These are phyloP conservation scores for Phytophthora colocasiae DNA, from an alignment of 352 stramenopile species.

Conservation along the genomic window DNA sequence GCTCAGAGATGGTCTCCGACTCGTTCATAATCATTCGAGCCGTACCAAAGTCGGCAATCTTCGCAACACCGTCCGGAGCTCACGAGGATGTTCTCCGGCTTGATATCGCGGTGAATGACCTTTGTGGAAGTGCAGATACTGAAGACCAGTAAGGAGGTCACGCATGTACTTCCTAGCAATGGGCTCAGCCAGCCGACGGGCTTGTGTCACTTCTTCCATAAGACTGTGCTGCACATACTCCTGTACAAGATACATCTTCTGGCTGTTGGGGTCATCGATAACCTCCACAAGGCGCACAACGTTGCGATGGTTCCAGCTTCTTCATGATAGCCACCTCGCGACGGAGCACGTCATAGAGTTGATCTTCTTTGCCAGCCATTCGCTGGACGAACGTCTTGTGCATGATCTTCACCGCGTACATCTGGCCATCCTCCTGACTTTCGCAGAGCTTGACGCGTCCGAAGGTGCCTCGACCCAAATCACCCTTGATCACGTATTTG, in stretches of 20 bases:
- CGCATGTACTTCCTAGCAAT: conserved; percentile 89
- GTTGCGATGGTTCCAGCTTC: conserved; percentile 94
- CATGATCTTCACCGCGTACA: conserved; percentile 93
- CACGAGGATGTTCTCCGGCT: conserved; percentile 90
- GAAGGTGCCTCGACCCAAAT: conserved; percentile 92
- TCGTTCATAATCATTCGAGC: conserved; percentile 93
- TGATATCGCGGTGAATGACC: conserved; percentile 94
- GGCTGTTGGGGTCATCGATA: conserved; percentile 93
- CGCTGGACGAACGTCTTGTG: conserved; percentile 91
- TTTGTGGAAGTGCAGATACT: conserved; percentile 95
- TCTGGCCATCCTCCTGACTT: conserved; percentile 76
- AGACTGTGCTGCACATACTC: conserved; percentile 95
- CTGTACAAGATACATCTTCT: conserved; percentile 96
- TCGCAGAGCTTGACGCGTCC: conserved; percentile 86
- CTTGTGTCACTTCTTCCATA: conserved; percentile 88
- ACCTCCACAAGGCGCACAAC: conserved; percentile 95
- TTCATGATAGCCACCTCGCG: conserved; percentile 97
- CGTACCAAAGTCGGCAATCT: conserved; percentile 92
- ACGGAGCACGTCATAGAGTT: conserved; percentile 82
- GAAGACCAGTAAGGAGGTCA: conserved; percentile 87
- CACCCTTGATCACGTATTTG: conserved; percentile 94
- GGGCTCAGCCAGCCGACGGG: conserved; percentile 68
- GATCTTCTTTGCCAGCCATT: conserved; percentile 88
- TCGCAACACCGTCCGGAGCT: conserved; percentile 83
- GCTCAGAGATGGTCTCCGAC: conserved; percentile 83